phyloP scores from a whole-genome alignment of 2,329 filamentous ascomycete genomes.

The Cryphonectria radicalis region DNA sequence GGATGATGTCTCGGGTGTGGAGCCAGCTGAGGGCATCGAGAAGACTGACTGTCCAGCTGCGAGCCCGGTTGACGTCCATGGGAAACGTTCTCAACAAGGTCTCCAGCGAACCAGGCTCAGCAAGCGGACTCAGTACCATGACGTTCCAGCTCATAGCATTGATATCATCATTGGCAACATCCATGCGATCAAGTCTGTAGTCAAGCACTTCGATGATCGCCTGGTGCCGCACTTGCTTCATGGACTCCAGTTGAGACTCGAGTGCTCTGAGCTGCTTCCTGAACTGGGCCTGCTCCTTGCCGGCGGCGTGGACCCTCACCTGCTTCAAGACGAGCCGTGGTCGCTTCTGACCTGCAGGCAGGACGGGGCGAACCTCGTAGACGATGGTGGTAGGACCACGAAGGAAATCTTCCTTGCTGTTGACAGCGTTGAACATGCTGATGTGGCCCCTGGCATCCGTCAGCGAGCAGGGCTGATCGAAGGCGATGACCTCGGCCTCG shows the following conservation, averaged over 20 bases:
- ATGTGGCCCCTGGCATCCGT: constrained; percentile 67
- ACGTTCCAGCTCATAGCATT: constrained; percentile 65
- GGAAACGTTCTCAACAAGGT: constrained; percentile 80
- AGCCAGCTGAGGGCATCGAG: constrained; percentile 87
- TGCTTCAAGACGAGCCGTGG: constrained; percentile 77
- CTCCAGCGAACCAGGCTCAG: constrained; percentile 80
- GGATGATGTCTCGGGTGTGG: constrained; percentile 81
- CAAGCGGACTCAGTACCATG: constrained; percentile 74
- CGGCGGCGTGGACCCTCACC: constrained; percentile 60
- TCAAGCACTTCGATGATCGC: constrained; percentile 81
- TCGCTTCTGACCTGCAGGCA: constrained; percentile 57
- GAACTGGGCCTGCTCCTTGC: constrained; percentile 64
- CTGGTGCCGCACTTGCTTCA: constrained; percentile 75
- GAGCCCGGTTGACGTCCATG: constrained; percentile 74
- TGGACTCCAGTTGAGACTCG: constrained; percentile 74
- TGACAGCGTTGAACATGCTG: constrained; percentile 71
- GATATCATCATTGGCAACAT: constrained; percentile 43
- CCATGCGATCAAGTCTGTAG: constrained; percentile 70
- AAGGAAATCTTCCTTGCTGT: constrained; percentile 68
- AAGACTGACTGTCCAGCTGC: constrained; percentile 89
- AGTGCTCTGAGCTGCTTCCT: constrained; percentile 78
- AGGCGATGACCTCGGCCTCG: constrained; percentile 51
- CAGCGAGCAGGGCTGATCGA: constrained; percentile 69
- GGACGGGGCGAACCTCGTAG: constrained; percentile 73
- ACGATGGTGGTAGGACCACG: constrained; percentile 69